Percentiles rank a stretch among this genome's conserved stretches.
phyloP scores from a whole-genome alignment of 495 filamentous ascomycete genomes.

The Neurospora sp. region DNA sequence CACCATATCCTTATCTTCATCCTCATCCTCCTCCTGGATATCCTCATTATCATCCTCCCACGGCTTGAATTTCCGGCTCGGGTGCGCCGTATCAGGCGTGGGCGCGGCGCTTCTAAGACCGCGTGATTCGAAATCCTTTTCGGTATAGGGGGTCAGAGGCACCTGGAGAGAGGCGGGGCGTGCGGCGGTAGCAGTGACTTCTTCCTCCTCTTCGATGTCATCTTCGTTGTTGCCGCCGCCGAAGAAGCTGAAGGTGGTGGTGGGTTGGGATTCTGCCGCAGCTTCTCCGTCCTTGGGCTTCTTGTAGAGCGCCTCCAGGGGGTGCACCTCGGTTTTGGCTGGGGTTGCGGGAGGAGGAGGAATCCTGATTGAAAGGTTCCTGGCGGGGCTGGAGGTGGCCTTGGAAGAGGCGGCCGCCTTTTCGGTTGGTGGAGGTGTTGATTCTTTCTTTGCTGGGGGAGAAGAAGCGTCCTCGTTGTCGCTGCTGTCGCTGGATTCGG shows the following conservation, averaged over 20 bases:
- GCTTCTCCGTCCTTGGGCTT: slow-evolving; percentile 35
- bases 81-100: slow-evolving; percentile 86
- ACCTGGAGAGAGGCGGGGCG: slow-evolving; percentile 21
- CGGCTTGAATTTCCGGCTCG: slow-evolving; percentile 43
- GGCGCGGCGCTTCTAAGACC: slow-evolving; percentile 76
- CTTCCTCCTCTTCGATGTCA: slow-evolving; percentile 41
- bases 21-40: slow-evolving; percentile 26
- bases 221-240: slow-evolving; percentile 26
- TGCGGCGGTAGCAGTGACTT: slow-evolving; percentile 8
- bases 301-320: slow-evolving; percentile 85
- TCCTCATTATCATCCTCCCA: slow-evolving; percentile 35
- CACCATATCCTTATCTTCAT: slow-evolving; percentile 17
- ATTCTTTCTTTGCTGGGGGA: background rate
- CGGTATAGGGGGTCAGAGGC: slow-evolving; percentile 73
- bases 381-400: slow-evolving; percentile 31
- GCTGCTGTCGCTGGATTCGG: background rate
- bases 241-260: slow-evolving; percentile 39
- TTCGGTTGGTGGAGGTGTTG: slow-evolving; percentile 9
- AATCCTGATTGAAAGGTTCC: slow-evolving; percentile 42
- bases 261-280: slow-evolving; percentile 9
- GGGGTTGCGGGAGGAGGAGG: slow-evolving; percentile 29
- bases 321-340: slow-evolving; percentile 58
- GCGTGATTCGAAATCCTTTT: slow-evolving; percentile 63
- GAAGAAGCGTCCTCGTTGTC: background rate
- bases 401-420: slow-evolving; percentile 11